A percentile compares a stretch with the other conserved stretches of the same genome.
phyloP scores from a whole-genome alignment of 1,284 basidiomycete genomes.

The Apiotrichum akiyoshidainum region DNA sequence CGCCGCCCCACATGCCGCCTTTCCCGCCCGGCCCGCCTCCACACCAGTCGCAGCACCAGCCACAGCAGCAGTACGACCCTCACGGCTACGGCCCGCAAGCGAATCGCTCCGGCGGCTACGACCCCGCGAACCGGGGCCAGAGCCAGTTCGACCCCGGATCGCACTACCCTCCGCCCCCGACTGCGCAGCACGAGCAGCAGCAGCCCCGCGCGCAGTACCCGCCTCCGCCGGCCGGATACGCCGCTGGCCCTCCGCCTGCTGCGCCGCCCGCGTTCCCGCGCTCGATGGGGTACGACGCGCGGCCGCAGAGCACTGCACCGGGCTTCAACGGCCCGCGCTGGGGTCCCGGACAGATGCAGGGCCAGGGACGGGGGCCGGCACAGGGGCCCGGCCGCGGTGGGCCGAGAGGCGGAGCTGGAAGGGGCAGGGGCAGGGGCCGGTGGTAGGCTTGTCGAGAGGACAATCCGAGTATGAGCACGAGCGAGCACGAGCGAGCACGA shows the following conservation, averaged over 20 bases:
- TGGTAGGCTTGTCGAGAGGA: no score
- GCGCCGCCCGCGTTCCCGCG: background rate
- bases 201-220: background rate
- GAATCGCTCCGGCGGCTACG: background rate
- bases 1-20: background rate
- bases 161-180: background rate
- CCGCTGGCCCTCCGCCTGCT: background rate
- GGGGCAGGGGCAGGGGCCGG: no score
- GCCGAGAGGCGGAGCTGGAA: no score
- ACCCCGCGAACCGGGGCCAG: background rate
- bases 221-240: conserved; percentile 5
- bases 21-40: background rate
- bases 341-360: no score
- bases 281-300: background rate
- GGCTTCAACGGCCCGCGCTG: background rate
- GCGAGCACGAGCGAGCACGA: no score
- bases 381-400: no score
- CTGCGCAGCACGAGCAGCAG: background rate
- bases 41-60: background rate
- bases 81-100: background rate
- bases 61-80: background rate
- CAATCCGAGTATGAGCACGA: no score
- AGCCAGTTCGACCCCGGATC: background rate
- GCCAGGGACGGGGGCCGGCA: no score
- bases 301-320: background rate